A percentile compares a stretch with the other conserved stretches of the same genome.
phyloP scores from a whole-genome alignment of 495 filamentous ascomycete genomes.

The Trichocladium uniseriatum region DNA sequence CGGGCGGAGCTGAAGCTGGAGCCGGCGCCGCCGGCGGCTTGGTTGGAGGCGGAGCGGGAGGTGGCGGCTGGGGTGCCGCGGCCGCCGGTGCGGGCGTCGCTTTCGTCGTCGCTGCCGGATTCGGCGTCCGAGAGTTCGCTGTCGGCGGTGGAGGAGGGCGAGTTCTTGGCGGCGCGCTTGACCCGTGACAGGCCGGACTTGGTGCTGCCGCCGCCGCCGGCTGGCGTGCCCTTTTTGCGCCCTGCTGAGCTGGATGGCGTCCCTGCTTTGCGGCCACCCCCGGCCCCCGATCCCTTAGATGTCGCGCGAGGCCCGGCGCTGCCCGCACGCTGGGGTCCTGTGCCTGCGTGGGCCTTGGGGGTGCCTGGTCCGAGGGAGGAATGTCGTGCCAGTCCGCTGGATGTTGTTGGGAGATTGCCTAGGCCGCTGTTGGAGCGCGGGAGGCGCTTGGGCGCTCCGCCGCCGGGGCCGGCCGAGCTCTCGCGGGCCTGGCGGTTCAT shows the following conservation, averaged over 20 bases:
- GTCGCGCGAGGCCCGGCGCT: conserved; percentile 59
- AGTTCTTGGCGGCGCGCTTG: conserved; percentile 50
- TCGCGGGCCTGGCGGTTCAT: conserved; percentile 60
- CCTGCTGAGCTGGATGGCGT: conserved; percentile 48
- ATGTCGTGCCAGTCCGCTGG: conserved; percentile 67
- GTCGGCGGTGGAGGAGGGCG: conserved; percentile 46
- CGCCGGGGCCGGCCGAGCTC: conserved; percentile 57
- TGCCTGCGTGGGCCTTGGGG: conserved; percentile 62
- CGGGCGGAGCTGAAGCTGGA: conserved; percentile 3
- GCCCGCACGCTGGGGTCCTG: conserved; percentile 51
- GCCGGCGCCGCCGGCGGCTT: conserved; percentile 3
- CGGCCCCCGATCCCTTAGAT: conserved; percentile 36
- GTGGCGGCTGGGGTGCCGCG: conserved; percentile 21
- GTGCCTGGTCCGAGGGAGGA: conserved; percentile 76
- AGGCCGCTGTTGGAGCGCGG: conserved; percentile 60
- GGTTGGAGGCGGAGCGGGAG: conserved; percentile 17
- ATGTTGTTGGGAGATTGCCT: conserved; percentile 55
- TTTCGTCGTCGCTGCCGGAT: conserved; percentile 43
- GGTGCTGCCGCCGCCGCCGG: conserved; percentile 39
- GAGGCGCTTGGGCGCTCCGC: conserved; percentile 48
- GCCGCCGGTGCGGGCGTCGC: conserved; percentile 38
- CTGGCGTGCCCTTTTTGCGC: conserved; percentile 47
- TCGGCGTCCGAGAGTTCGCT: conserved; percentile 61
- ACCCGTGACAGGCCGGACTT: conserved; percentile 45
- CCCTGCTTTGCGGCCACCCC: conserved; percentile 45